Evolutionary conservation across 257 asterid genomes (phyloP), one percentile per base, ranked within the genome.

Genomic region (Gentiana straminea): DNA sequence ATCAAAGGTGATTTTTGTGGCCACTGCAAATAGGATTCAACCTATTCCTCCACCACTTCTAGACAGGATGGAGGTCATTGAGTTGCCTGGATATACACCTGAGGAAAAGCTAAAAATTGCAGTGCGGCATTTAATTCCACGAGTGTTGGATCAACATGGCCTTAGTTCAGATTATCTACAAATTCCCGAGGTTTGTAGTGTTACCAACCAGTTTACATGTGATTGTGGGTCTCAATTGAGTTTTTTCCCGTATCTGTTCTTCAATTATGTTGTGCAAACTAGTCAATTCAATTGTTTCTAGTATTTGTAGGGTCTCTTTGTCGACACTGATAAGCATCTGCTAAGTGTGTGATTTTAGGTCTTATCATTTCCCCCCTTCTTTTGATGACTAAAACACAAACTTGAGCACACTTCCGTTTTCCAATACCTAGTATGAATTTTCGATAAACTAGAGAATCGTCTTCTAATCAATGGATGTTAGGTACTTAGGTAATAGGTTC

Each of bases 51-150:
- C 94, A 13, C 76, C 97, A 39, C 95, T 92, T 60, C 69, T 85
- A 58, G 99, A 92, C 80, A 83, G 99, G 78, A 88, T 92, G 99
- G 99, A 92, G 74, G 89, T 92, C 70, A 92, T 92, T 68, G 97
- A 92, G 77, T 74, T 92, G 73, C 97, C 99, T 59, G 99, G 99
- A 68, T 92, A 92, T 68, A 88, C 97, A 63, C 95, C 94, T 71
- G 99, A 92, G 74, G 99, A 92, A 72, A 92, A 92, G 71, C 93
- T 92, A 45, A 84, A 66, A 73, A 92, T 92, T 72, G 95, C 99
- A 34, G 83, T 77, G 79, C 81, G 65, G 73, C 94, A 92, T 79
- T 70, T 92, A 65, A 73, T 92, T 72, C 99, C 99, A 54, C 79
- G 97, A 63, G 99, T 92, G 66, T 94, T 92, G 58, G 95, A 92